Evolutionary conservation across 805 yeast genomes (phyloP).

Genomic region (Candida railenensis): DNA sequence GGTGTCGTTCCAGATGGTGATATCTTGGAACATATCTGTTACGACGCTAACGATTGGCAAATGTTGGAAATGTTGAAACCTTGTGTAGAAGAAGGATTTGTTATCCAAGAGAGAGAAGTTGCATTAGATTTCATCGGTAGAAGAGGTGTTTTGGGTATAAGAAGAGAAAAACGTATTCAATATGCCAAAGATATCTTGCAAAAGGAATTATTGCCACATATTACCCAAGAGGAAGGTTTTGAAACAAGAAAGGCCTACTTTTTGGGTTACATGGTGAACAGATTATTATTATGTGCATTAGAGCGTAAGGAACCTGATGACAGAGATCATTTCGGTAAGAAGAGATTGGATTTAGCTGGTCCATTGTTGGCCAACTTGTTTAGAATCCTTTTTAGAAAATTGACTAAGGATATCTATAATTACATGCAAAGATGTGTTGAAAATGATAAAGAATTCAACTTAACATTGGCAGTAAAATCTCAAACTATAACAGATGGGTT

Average conservation of each 20-base stretch:
- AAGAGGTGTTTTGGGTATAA: constrained; percentile 95
- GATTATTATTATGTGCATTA: constrained; percentile 89
- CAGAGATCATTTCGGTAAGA: constrained; percentile 99
- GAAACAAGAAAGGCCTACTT: constrained; percentile 96
- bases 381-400: constrained; percentile 89
- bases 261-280: constrained; percentile 96
- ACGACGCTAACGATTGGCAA: constrained; percentile 98
- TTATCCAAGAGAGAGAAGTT: constrained; percentile 96
- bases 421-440: constrained; percentile 99
- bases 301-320: constrained; percentile 98
- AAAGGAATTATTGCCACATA: constrained; percentile 94
- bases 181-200: constrained; percentile 96
- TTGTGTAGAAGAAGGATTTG: constrained; percentile 98
- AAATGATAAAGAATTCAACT: constrained; percentile 93
- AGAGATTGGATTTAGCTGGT: constrained; percentile 97
- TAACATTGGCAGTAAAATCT: constrained; percentile 94
- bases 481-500: constrained; percentile 97
- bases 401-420: constrained; percentile 94
- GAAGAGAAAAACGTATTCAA: constrained; percentile 96
- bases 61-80: constrained; percentile 99
- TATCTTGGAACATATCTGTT: constrained; percentile 95
- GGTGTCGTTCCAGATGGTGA: constrained; percentile 99
- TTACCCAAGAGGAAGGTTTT: constrained; percentile 95
- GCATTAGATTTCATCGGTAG: constrained; percentile 98
- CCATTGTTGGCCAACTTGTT: constrained; percentile 94